Conservation (phyloP, 2,329 filamentous ascomycete genomes). For the Curvularia lunata region DNA sequence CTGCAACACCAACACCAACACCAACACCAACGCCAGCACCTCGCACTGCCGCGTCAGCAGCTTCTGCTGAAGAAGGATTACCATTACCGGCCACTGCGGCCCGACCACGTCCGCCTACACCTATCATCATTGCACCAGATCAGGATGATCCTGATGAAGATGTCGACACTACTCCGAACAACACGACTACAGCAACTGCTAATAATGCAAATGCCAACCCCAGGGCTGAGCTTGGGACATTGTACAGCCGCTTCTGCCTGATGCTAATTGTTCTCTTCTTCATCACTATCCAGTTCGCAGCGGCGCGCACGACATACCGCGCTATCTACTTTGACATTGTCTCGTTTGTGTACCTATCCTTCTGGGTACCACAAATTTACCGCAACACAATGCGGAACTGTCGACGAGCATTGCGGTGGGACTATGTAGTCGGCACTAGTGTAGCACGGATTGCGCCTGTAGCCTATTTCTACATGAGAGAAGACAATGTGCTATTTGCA, state of each 20-base stretch:
- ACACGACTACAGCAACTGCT: constrained; percentile 21
- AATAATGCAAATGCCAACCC: constrained; percentile 35
- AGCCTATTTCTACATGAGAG: constrained; percentile 80
- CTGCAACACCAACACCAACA: constrained; percentile 24
- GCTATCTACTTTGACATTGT: constrained; percentile 67
- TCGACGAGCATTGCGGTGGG: constrained; percentile 87
- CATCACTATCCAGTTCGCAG: constrained; percentile 64
- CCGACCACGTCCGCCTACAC: constrained; percentile 56
- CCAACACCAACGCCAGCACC: constrained; percentile 30
- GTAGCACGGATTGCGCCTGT: constrained; percentile 78
- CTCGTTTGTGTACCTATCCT: constrained; percentile 78
- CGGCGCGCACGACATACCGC: constrained; percentile 61
- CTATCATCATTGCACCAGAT: constrained; percentile 65
- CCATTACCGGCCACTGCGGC: constrained; percentile 60
- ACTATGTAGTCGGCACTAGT: constrained; percentile 86
- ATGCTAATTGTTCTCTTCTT: constrained; percentile 64
- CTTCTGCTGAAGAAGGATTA: constrained; percentile 43
- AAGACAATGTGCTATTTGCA: constrained; percentile 82
- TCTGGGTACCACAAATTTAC: constrained; percentile 91
- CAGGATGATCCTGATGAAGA: constrained; percentile 58
- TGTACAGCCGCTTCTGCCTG: constrained; percentile 69
- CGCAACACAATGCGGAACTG: constrained; percentile 92
- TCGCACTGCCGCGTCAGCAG: constrained; percentile 28
- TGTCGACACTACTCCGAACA: constrained; percentile 32
- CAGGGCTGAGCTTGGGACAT: constrained; percentile 60